Evolutionary conservation across 768 basidiomycete species (phyloP).

Genomic region (Asterophora parasitica): DNA sequence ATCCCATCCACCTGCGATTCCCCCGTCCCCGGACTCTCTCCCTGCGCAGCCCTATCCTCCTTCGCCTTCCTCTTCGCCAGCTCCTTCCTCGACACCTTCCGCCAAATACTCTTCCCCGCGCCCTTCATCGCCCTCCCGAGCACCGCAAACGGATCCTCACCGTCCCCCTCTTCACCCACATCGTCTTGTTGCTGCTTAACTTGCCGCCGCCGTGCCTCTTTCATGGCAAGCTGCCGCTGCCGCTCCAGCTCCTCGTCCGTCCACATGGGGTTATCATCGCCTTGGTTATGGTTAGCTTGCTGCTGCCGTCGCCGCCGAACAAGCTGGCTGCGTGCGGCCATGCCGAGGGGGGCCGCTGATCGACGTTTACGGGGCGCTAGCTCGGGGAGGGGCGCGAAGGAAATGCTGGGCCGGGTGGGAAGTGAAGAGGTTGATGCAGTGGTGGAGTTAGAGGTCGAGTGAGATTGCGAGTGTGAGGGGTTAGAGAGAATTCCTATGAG

Average conservation of each 20-base stretch:
- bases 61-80: conserved; percentile 17
- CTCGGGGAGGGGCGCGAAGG: conserved; percentile 58
- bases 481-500: conserved; percentile 43
- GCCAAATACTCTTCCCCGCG: conserved; percentile 48
- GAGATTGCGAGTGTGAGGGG: conserved; percentile 34
- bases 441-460: conserved; percentile 40
- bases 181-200: conserved; percentile 12
- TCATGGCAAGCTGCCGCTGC: conserved; percentile 22
- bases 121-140: conserved; percentile 51
- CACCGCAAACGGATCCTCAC: conserved; percentile 44
- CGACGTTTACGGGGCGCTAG: conserved; percentile 45
- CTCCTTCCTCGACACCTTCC: conserved; percentile 38
- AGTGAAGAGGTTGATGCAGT: conserved; percentile 30
- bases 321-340: conserved; percentile 44
- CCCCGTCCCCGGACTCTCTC: conserved; percentile 1
- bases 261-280: conserved; percentile 26
- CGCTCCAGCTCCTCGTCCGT: conserved; percentile 35
- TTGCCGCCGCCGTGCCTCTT: conserved; percentile 16
- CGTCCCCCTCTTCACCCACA: conserved; percentile 20
- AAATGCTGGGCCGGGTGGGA: conserved; percentile 32
- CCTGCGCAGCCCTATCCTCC: conserved; percentile 14
- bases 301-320: conserved; percentile 26
- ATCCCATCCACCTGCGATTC: conserved; percentile 2
- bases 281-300: background rate
- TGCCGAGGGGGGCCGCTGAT: conserved; percentile 47